Conservation (phyloP, 257 asterid genomes). For the Solanum infundibuliforme region DNA sequence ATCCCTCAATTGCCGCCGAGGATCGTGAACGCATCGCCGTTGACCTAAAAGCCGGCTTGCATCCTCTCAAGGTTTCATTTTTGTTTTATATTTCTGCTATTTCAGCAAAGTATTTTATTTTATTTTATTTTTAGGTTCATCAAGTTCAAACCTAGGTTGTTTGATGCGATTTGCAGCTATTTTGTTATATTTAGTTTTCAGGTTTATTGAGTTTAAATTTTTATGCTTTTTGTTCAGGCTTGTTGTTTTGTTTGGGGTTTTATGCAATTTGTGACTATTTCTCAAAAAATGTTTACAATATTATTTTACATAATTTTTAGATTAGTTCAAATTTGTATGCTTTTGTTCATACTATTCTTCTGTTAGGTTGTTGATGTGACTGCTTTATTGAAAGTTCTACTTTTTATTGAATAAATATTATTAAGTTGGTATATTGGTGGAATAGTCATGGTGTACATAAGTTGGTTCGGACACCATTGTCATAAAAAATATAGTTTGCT, state of each 20-base stretch:
- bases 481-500: not conserved
- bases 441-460: not conserved
- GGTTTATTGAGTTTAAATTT: not conserved
- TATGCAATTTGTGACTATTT: not conserved
- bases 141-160: not conserved
- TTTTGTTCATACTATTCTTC: not conserved
- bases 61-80: conserved; percentile 68
- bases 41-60: conserved; percentile 71
- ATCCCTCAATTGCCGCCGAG: not conserved
- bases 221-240: not conserved
- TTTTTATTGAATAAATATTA: not conserved
- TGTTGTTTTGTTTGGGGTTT: not conserved
- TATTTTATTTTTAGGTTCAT: not conserved
- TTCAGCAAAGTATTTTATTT: not conserved
- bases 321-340: not conserved
- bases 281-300: not conserved
- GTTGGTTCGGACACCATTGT: not conserved
- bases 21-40: not conserved
- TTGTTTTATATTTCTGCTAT: not conserved
- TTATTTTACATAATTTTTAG: not conserved
- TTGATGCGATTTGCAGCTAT: not conserved
- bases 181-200: not conserved
- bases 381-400: not conserved
- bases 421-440: not conserved
- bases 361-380: not conserved